Evolutionary conservation across 495 filamentous ascomycete genomes (phyloP).

Genomic region (Filosporella fistucella): DNA sequence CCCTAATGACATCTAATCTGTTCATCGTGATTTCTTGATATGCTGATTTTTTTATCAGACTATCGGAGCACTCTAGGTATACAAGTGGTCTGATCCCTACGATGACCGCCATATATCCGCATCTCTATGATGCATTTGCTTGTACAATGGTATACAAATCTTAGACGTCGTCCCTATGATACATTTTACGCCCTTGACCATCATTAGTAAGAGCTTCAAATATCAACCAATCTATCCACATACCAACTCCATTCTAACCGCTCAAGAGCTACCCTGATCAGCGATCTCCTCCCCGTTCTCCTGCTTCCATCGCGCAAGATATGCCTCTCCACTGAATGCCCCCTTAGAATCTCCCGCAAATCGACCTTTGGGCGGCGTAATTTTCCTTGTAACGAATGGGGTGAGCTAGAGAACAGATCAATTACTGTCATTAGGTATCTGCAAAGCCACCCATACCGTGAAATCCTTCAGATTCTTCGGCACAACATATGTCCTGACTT

Average conservation of each 20-base stretch:
- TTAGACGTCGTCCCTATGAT: too few species aligned
- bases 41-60: too few species aligned
- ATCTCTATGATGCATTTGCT: too few species aligned
- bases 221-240: background rate
- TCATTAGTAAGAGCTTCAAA: background rate
- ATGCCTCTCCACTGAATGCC: conserved; percentile 51
- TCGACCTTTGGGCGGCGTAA: conserved; percentile 42
- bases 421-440: background rate
- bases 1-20: too few species aligned
- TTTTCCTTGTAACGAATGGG: conserved; percentile 73
- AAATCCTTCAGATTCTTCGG: conserved; percentile 62
- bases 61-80: too few species aligned
- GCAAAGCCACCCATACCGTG: conserved; percentile 51
- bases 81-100: too few species aligned
- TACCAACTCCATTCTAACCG: background rate
- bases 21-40: too few species aligned
- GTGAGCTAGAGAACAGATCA: conserved; percentile 65
- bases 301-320: conserved; percentile 63
- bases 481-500: conserved; percentile 86
- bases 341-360: conserved; percentile 43
- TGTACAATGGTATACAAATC: too few species aligned
- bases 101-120: too few species aligned
- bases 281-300: conserved; percentile 65
- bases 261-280: too few species aligned
- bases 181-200: background rate